Base-by-base conservation (phyloP, 1,284 basidiomycete genomes). In the Malassezia psittaci region DNA sequence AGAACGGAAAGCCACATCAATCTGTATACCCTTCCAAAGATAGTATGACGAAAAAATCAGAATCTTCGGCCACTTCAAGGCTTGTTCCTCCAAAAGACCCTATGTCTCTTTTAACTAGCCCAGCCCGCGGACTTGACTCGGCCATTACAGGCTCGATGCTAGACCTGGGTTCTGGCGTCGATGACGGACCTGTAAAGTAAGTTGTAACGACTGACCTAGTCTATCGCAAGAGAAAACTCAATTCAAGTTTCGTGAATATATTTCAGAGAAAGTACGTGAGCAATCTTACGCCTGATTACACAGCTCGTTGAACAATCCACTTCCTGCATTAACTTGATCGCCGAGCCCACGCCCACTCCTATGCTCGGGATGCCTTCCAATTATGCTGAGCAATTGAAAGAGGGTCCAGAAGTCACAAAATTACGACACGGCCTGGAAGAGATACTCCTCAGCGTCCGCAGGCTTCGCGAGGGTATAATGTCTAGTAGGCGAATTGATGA, bases 381-480 rank as follows among this genome's bases (percentile, higher is more conserved):
- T 13, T 41, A 19, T 12, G 39, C 41, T 8, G 19, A 19, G 5
- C 21, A 15, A 15, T 9, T 43, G 6, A 43, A 43, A 16, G 41
- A 34, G 15, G 21, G 15, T 19, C n/a, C 29, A 15, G 37, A 12
- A 34, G 2, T 10, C 39, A n/a, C 39, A 21, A 6, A n/a, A 45
- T 13, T 15, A 35, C 24, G 24, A 29, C 24, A 29, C 7, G 24
- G 24, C 29, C 51, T 57, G 15, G 32, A 49, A 13, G 13, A 29
- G 11, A 42, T 57, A 11, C 33, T 57, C 5, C 39, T 48, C 2
- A 11, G 15, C 1, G 16, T 52, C 19, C 55, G 55, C n/a, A 57
- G 52, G 35, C 46, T 57, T 6, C 50, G 55, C 11, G 55, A 57
- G n/a, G 55, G 50, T 11, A 12, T 57, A 2, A 45, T 57, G 7